Conservation (phyloP, 176 grass and related monocot genomes). For the Rhipidocladum racemiflorum region DNA sequence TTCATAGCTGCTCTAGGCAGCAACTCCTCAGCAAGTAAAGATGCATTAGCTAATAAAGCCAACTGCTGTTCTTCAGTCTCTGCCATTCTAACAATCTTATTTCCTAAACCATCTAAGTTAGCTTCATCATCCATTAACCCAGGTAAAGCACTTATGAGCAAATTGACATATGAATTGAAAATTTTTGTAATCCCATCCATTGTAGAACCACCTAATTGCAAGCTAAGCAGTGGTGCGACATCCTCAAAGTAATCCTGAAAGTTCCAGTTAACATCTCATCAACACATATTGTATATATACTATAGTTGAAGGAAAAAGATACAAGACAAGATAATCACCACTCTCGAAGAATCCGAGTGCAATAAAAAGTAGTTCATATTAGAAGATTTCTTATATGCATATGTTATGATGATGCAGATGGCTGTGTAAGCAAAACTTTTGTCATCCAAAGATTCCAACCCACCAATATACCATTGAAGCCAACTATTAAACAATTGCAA, state of each 20-base stretch:
- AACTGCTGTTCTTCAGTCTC: conserved; percentile 83
- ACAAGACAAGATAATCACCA: not conserved
- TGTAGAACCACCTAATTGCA: conserved; percentile 83
- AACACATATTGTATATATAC: not conserved
- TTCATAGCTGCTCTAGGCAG: conserved; percentile 85
- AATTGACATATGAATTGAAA: conserved; percentile 78
- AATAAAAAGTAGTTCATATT: conserved; percentile 1
- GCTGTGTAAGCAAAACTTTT: not conserved
- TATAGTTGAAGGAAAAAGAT: conserved; percentile 12
- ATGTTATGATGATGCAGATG: not conserved
- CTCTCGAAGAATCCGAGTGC: not conserved
- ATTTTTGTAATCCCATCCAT: conserved; percentile 85
- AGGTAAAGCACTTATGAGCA: conserved; percentile 83
- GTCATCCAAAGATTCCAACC: not conserved
- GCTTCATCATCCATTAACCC: conserved; percentile 80
- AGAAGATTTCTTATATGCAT: conserved; percentile 1
- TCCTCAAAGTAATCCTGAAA: conserved; percentile 97
- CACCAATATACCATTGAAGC: not conserved
- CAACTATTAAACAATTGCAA: conserved; percentile 14
- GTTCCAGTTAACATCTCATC: not conserved
- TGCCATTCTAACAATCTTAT: conserved; percentile 90
- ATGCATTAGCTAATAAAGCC: conserved; percentile 87
- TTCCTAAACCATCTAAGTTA: conserved; percentile 72
- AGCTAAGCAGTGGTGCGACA: conserved; percentile 76
- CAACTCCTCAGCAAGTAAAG: conserved; percentile 87